Conservation (phyloP, 1,139 yeast genomes). For the Kodamaea fungicola region DNA sequence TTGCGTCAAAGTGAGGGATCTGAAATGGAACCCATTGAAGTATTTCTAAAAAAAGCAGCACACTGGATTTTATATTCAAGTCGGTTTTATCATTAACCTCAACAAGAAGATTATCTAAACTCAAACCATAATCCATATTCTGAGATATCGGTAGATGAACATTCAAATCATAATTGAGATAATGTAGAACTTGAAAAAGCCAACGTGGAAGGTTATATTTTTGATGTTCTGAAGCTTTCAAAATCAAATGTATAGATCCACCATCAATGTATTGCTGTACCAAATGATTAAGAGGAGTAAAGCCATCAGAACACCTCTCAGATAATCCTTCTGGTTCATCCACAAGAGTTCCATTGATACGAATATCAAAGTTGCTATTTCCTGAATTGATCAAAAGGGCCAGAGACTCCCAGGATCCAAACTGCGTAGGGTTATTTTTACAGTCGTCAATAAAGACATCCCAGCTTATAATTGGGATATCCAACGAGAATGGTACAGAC, state of each 20-base stretch:
- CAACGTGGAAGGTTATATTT: conserved; percentile 21
- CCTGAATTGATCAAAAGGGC: conserved; percentile 16
- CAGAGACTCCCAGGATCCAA: conserved; percentile 25
- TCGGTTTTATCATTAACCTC: conserved; percentile 9
- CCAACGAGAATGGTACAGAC: conserved; percentile 18
- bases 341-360: conserved; percentile 15
- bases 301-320: conserved; percentile 15
- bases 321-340: conserved; percentile 18
- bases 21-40: conserved; percentile 12
- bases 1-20: conserved; percentile 14
- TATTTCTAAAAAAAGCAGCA: conserved; percentile 10
- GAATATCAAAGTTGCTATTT: conserved; percentile 11
- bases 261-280: conserved; percentile 19
- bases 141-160: conserved; percentile 9
- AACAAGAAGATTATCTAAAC: conserved; percentile 8
- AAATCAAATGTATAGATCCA: conserved; percentile 16
- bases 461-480: conserved; percentile 23
- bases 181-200: conserved; percentile 20
- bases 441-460: conserved; percentile 26
- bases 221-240: conserved; percentile 19
- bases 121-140: conserved; percentile 1
- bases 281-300: conserved; percentile 23
- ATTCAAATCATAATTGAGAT: conserved; percentile 11
- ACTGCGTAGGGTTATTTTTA: conserved; percentile 13
- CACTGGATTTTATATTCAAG: conserved; percentile 11